Percentiles rank a stretch among this genome's conserved stretches.
phyloP scores from a whole-genome alignment of 2,329 filamentous ascomycete genomes.

The Pleoardoris graminearum region DNA sequence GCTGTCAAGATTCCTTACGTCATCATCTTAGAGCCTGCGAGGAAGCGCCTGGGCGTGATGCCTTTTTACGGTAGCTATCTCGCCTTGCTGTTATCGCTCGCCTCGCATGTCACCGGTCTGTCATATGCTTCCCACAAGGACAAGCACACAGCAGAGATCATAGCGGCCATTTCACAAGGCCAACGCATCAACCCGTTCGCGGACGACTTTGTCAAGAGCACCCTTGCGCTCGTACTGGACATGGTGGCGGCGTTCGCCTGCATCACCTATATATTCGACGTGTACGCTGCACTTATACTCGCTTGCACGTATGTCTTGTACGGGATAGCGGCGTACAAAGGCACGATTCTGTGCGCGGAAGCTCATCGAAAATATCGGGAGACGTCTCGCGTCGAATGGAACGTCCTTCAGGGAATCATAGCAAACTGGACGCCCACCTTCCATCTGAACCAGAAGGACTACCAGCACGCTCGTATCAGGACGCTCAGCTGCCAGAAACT shows the following conservation, averaged over 20 bases:
- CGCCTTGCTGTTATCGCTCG: conserved; percentile 58
- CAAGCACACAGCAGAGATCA: conserved; percentile 60
- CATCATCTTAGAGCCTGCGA: conserved; percentile 43
- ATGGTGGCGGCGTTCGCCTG: conserved; percentile 61
- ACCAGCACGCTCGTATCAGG: conserved; percentile 55
- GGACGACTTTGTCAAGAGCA: conserved; percentile 57
- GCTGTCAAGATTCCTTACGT: conserved; percentile 39
- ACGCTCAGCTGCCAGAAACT: conserved; percentile 14
- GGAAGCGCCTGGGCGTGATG: conserved; percentile 54
- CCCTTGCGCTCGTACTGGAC: conserved; percentile 53
- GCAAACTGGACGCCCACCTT: conserved; percentile 60
- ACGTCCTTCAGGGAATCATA: conserved; percentile 58
- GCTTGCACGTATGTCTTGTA: conserved; percentile 1
- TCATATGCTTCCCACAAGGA: conserved; percentile 65
- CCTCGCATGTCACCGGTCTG: conserved; percentile 61
- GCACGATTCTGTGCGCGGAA: background rate
- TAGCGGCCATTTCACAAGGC: conserved; percentile 62
- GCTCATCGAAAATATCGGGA: conserved; percentile 1
- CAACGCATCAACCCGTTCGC: conserved; percentile 51
- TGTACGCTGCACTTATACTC: conserved; percentile 43
- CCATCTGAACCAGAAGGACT: conserved; percentile 58
- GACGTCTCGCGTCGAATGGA: conserved; percentile 15
- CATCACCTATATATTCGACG: conserved; percentile 63
- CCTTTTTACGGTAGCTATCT: conserved; percentile 60
- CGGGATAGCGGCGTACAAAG: conserved; percentile 1